Conservation (phyloP, 768 basidiomycete genomes). For the Boletus reticuloceps region DNA sequence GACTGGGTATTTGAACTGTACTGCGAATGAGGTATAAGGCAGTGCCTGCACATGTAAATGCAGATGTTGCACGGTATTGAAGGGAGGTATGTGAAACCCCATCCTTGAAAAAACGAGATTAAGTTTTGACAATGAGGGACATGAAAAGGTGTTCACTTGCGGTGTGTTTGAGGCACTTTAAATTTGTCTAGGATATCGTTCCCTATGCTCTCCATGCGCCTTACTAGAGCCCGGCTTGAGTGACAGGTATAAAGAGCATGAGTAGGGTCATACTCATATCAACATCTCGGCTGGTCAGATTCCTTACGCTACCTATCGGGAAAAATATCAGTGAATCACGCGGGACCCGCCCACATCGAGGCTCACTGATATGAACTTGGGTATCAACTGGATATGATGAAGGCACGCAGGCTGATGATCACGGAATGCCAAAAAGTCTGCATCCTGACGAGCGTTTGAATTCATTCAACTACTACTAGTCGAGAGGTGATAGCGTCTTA, state of each 20-base stretch:
- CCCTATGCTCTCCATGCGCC: conserved; percentile 50
- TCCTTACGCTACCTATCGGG: conserved; percentile 51
- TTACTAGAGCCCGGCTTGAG: conserved; percentile 34
- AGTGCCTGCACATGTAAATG: conserved; percentile 73
- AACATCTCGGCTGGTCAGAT: conserved; percentile 43
- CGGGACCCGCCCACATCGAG: not conserved
- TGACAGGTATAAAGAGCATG: conserved; percentile 14
- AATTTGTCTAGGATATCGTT: conserved; percentile 48
- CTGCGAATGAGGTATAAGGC: conserved; percentile 50
- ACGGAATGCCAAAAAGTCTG: conserved; percentile 48
- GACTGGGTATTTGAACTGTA: conserved; percentile 49
- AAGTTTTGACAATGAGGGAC: not conserved
- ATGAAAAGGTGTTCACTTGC: conserved; percentile 39
- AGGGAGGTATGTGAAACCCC: conserved; percentile 83
- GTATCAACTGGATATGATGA: conserved; percentile 51
- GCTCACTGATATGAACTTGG: conserved; percentile 52
- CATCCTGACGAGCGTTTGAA: conserved; percentile 34
- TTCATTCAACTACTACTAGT: not conserved
- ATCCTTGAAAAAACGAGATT: conserved; percentile 42
- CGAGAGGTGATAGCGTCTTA: conserved; percentile 4
- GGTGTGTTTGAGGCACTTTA: conserved; percentile 38
- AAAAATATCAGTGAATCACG: not conserved
- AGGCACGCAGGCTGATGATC: conserved; percentile 48
- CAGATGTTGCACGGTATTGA: conserved; percentile 67
- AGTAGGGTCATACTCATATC: conserved; percentile 43